phyloP scores from a whole-genome alignment of 495 filamentous ascomycete species.

The Penicillium turbatum region DNA sequence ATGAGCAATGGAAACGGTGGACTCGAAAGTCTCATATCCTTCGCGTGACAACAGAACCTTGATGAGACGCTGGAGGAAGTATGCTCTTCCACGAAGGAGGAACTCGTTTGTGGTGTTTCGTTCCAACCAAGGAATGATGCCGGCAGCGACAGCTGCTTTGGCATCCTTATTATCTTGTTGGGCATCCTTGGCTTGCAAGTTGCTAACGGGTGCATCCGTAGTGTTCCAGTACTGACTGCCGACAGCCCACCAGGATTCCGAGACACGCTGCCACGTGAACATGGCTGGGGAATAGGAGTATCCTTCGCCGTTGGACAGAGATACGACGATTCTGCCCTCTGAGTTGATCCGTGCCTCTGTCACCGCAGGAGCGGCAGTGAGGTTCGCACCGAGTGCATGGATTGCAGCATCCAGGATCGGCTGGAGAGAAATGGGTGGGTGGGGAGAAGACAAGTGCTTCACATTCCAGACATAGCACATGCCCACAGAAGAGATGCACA shows the following conservation, averaged over 20 bases:
- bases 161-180: conserved; percentile 48
- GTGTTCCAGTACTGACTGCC: conserved; percentile 98
- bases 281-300: conserved; percentile 78
- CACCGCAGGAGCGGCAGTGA: conserved; percentile 69
- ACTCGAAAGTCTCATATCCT: conserved; percentile 89
- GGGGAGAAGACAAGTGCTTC: conserved; percentile 73
- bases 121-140: conserved; percentile 88
- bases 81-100: conserved; percentile 84
- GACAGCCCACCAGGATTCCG: conserved; percentile 96
- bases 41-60: conserved; percentile 79
- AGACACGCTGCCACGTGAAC: conserved; percentile 90
- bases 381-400: conserved; percentile 60
- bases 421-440: conserved; percentile 85
- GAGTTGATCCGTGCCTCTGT: conserved; percentile 90
- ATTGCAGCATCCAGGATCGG: conserved; percentile 86
- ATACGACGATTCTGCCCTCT: conserved; percentile 74
- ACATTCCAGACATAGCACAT: conserved; percentile 94
- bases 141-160: conserved; percentile 68
- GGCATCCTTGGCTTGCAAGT: conserved; percentile 63
- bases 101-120: conserved; percentile 91
- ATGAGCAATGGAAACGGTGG: conserved; percentile 86
- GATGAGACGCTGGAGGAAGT: conserved; percentile 82
- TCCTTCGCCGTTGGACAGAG: conserved; percentile 88
- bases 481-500: conserved; percentile 83
- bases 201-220: conserved; percentile 77